Evolutionary conservation across 139 green algal genomes (phyloP), one percentile per base, ranked within the genome.

Genomic region (Chlorella sp.): DNA sequence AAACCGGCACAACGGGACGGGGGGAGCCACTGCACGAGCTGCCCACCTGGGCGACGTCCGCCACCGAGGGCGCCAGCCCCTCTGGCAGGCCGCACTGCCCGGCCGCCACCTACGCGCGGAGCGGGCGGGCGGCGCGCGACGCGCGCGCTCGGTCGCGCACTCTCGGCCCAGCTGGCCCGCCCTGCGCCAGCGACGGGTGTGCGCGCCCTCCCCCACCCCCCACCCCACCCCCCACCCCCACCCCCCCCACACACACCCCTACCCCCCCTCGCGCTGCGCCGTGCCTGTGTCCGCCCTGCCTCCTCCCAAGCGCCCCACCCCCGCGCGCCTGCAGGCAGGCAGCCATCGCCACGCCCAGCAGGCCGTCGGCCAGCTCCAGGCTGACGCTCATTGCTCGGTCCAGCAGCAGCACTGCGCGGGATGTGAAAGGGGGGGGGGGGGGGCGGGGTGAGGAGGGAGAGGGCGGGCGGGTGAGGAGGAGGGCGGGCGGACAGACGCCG

Each of bases 301-400:
- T n/a, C n/a, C n/a, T n/a, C n/a, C n/a, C n/a, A n/a, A n/a, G n/a
- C n/a, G n/a, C n/a, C n/a, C n/a, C n/a, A n/a, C n/a, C n/a, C n/a
- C n/a, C n/a, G n/a, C n/a, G n/a, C n/a, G n/a, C n/a, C n/a, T 46
- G 40, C 58, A 77, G 71, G 76, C 76, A 77, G 21, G 70, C 71
- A 9, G 70, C 33, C 62, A 67, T 38, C 12, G 41, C 63, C 33
- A 62, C 48, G 8, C 50, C 42, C 55, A 76, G 36, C 62, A 68
- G 43, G 33, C 62, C 43, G 0, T 74, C 77, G 1, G 51, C 64
- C 38, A 50, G 23, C 14, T 42, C 7, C 15, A 74, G 38, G 3
- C 36, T 48, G 7, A 51, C 53, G 5, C 60, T 79, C 71, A 79
- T 79, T 0, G 40, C 77, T 3, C 77, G 63, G 64, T 83, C 77